A percentile compares a stretch with the other conserved stretches of the same genome.
phyloP scores from a whole-genome alignment of 2,329 filamentous ascomycete species.

The Monilinia polystroma region DNA sequence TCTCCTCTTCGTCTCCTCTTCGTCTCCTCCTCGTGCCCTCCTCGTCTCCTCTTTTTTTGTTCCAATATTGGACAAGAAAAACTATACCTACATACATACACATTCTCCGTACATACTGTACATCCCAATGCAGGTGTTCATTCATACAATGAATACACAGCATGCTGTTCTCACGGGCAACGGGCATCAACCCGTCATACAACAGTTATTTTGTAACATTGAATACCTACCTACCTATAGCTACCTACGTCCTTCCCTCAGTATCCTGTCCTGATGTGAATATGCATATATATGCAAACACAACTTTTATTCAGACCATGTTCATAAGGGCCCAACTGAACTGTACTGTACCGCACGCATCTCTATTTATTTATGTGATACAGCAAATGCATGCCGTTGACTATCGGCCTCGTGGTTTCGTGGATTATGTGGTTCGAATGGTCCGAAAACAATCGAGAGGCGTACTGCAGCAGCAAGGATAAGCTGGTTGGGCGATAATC shows the following conservation, averaged over 20 bases:
- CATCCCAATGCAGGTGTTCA: no score
- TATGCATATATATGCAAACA: constrained; percentile 5
- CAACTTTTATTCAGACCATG: constrained; percentile 2
- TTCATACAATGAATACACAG: not conserved
- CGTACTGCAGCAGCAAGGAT: constrained; percentile 11
- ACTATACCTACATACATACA: not conserved
- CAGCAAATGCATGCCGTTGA: constrained; percentile 9
- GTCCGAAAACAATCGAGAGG: constrained; percentile 14
- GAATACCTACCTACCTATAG: not conserved
- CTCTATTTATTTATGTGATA: not conserved
- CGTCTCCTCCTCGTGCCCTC: not conserved
- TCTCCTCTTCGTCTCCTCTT: constrained; percentile 2
- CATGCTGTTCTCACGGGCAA: constrained; percentile 9
- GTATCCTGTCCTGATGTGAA: no score
- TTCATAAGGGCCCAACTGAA: not conserved
- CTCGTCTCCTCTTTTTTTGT: not conserved
- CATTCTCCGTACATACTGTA: no score
- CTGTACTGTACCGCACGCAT: not conserved
- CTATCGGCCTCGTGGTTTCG: constrained; percentile 18
- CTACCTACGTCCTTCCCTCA: no score
- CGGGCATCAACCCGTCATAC: constrained; percentile 17
- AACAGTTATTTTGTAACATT: constrained; percentile 7
- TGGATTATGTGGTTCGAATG: constrained; percentile 11
- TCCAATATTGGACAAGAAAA: not conserved
- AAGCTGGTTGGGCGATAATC: not conserved